These are phyloP conservation scores for Colletotrichum acutatum DNA, from an alignment of 2,329 filamentous ascomycete genomes.

Conservation along the genomic window DNA sequence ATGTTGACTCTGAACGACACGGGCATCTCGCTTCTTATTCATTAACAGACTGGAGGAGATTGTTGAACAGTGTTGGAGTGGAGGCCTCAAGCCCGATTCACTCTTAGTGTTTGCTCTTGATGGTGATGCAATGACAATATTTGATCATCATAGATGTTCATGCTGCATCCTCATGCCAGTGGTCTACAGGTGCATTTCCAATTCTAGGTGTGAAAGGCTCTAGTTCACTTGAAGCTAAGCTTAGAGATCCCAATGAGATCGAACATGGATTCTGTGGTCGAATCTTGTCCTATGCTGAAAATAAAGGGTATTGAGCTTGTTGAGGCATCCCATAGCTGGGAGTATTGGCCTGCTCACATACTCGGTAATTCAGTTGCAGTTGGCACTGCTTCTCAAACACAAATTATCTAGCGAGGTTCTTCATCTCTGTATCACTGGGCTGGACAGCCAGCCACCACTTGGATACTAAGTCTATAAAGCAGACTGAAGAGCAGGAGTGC, in stretches of 20 bases:
- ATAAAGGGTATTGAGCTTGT: too few species aligned
- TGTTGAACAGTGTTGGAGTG: not conserved
- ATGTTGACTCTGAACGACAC: not conserved
- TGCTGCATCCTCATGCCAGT: not conserved
- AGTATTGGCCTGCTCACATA: too few species aligned
- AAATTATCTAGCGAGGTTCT: too few species aligned
- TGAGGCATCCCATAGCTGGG: too few species aligned
- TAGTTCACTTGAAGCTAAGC: not conserved
- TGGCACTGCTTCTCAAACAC: too few species aligned
- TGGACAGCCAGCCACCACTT: too few species aligned
- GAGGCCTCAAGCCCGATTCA: not conserved
- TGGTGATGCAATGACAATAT: not conserved
- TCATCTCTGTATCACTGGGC: too few species aligned
- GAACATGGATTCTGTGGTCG: not conserved
- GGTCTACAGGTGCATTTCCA: not conserved
- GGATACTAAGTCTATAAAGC: too few species aligned
- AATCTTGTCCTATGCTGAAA: too few species aligned
- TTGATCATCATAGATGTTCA: too few species aligned
- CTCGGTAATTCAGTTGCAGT: too few species aligned
- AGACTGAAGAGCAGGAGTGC: too few species aligned
- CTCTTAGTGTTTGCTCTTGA: not conserved
- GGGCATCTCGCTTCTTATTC: not conserved
- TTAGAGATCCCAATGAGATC: not conserved
- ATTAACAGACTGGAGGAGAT: not conserved
- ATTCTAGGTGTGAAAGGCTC: not conserved